phyloP scores from a whole-genome alignment of 805 yeast genomes.

The Wickerhamiella vanderwaltii region DNA sequence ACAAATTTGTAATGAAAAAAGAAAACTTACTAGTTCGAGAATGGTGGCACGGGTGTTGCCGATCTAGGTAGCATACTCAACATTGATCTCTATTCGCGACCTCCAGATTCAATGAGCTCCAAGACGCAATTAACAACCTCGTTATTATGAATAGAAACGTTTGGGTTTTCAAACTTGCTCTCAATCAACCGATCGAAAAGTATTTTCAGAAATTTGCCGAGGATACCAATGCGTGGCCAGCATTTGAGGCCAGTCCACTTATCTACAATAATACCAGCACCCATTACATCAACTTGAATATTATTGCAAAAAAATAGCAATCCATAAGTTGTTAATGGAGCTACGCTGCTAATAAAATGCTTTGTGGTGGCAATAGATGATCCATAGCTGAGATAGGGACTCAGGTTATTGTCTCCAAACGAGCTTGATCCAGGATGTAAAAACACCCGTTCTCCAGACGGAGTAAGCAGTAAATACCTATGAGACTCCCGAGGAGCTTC shows the following conservation, averaged over 20 bases:
- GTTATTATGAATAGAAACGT: constrained; percentile 21
- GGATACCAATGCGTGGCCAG: constrained; percentile 89
- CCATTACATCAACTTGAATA: constrained; percentile 42
- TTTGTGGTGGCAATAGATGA: constrained; percentile 46
- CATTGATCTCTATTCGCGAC: too few relatives aligned
- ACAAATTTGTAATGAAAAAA: too few relatives aligned
- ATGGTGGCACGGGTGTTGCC: constrained; percentile 1
- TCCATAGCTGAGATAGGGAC: constrained; percentile 51
- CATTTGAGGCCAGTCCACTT: constrained; percentile 84
- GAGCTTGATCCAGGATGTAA: constrained; percentile 77
- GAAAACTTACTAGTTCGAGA: too few relatives aligned
- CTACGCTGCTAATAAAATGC: constrained; percentile 57
- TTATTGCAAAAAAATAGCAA: constrained; percentile 72
- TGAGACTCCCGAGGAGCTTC: constrained; percentile 77
- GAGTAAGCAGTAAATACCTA: constrained; percentile 57
- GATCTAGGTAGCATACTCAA: background rate
- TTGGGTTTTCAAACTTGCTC: constrained; percentile 43
- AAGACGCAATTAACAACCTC: constrained; percentile 25
- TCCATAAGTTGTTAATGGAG: constrained; percentile 66
- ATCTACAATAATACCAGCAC: constrained; percentile 68
- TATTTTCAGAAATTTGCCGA: constrained; percentile 55
- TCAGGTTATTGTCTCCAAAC: constrained; percentile 38
- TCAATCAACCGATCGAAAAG: constrained; percentile 59
- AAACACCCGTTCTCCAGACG: constrained; percentile 62
- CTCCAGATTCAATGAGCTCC: constrained; percentile 26